A percentile compares a stretch with the other conserved stretches of the same genome.
These are phyloP conservation scores for Neurospora terricola DNA, from an alignment of 495 filamentous ascomycete species.

Conservation along the genomic window DNA sequence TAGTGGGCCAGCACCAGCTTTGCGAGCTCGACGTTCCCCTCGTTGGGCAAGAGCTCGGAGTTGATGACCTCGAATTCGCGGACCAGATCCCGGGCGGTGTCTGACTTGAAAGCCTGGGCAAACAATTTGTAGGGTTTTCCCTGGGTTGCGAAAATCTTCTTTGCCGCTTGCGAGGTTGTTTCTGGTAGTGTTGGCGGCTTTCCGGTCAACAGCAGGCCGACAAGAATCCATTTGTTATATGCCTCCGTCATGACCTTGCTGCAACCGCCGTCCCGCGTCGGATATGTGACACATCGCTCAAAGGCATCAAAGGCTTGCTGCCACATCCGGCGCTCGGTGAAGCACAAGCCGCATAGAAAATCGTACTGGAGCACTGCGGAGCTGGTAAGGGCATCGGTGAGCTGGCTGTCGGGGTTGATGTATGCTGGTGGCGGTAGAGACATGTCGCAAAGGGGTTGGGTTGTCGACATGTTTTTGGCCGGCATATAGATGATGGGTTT, in stretches of 20 bases:
- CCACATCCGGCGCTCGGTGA: constrained; percentile 65
- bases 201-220: constrained; percentile 62
- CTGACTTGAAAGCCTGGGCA: constrained; percentile 55
- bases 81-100: constrained; percentile 44
- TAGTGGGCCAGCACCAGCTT: constrained; percentile 38
- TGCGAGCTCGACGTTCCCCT: constrained; percentile 37
- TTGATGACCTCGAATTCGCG: constrained; percentile 47
- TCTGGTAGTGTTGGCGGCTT: constrained; percentile 39
- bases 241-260: constrained; percentile 80
- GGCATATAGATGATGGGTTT: constrained; percentile 60
- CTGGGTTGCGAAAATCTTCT: constrained; percentile 48
- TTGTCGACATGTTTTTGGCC: constrained; percentile 19
- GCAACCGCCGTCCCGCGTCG: constrained; percentile 42
- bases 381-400: constrained; percentile 47
- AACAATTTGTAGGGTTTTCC: constrained; percentile 63
- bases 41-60: constrained; percentile 48
- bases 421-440: constrained; percentile 32
- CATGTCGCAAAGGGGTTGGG: constrained; percentile 21
- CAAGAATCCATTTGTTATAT: constrained; percentile 89
- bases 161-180: constrained; percentile 31
- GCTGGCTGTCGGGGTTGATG: constrained; percentile 46
- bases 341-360: constrained; percentile 66
- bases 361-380: constrained; percentile 67
- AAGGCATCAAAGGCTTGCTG: constrained; percentile 60
- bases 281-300: constrained; percentile 56